Conservation (phyloP, 2,329 filamentous ascomycete species). For the Pseudogymnoascus sp. region DNA sequence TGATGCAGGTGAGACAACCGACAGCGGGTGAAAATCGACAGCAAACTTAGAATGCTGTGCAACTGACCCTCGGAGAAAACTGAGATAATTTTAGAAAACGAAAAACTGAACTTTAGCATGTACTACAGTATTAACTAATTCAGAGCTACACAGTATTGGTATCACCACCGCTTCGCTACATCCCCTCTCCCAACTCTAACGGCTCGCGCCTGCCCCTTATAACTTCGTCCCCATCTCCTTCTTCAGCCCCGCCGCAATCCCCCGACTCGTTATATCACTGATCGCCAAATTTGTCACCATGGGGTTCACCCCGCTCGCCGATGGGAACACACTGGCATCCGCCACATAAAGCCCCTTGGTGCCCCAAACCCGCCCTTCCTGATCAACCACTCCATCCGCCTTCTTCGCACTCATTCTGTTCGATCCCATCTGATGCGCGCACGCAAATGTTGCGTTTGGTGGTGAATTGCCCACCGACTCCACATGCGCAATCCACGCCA, state of each 20-base stretch:
- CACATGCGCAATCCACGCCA: conserved; percentile 50
- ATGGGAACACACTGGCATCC: conserved; percentile 70
- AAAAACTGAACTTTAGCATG: background rate
- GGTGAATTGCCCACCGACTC: conserved; percentile 42
- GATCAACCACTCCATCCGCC: conserved; percentile 51
- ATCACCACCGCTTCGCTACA: background rate
- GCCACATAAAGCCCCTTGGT: conserved; percentile 59
- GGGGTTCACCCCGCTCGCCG: conserved; percentile 71
- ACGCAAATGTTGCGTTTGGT: conserved; percentile 49
- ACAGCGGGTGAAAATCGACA: background rate
- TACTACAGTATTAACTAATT: conserved; percentile 6
- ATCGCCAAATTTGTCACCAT: conserved; percentile 74
- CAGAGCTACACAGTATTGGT: conserved; percentile 2
- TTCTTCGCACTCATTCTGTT: conserved; percentile 57
- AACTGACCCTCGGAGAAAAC: background rate
- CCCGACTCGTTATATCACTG: conserved; percentile 56
- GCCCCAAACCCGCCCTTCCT: conserved; percentile 57
- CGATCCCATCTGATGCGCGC: conserved; percentile 77
- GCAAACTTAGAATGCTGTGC: background rate
- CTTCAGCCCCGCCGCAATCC: conserved; percentile 43
- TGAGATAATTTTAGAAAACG: background rate
- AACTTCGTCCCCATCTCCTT: conserved; percentile 4
- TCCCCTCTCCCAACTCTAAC: background rate
- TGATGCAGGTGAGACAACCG: background rate
- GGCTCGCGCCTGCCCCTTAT: conserved; percentile 1